Base-by-base conservation (phyloP, 257 asterid genomes). In the Catharanthus roseus region DNA sequence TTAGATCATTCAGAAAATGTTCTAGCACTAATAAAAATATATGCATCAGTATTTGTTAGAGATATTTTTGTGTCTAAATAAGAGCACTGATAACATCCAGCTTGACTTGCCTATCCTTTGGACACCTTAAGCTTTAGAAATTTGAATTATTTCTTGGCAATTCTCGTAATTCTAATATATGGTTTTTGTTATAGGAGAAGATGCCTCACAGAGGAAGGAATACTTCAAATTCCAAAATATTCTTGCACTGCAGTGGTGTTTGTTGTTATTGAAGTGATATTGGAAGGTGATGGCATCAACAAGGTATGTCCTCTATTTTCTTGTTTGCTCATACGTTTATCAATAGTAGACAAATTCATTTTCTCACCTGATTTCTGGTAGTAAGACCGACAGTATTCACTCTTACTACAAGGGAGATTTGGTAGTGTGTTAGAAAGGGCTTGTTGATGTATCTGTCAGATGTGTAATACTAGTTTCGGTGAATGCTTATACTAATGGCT, bases 131-230 rank as follows among this genome's bases (percentile, higher is more conserved):
- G 47, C 29, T 45, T 45, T 67, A 49, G 31, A 49, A 67, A 24
- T 31, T 31, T 49, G 49, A 47, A 7, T 10, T 39, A 4, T 13
- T 53, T 51, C 31, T 53, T 13, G 28, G 23, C 3, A 21, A 0
- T 21, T n/a, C 33, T 50, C 19, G 23, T 16, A 38, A 18, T 41
- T 39, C 67, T 64, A 41, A 66, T 39, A 10, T 16, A 15, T 15
- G 36, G 28, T 31, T 50, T 60, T 11, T 28, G 21, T 65, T 75
- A 49, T 41, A 79, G 83, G 83, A 79, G 80, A 49, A 10, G 39
- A 67, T 50, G 70, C 21, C 51, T 29, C 21, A 47, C 57, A 65
- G 70, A 70, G 65, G 74, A 72, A 72, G 64, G 64, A 62, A 66
- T 68, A 51, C 33, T 69, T 62, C n/a, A 47, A 66, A 33, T 19